Percentiles rank a stretch among this genome's conserved stretches.
These are phyloP conservation scores for Paraconiothyrium brasiliense DNA, from an alignment of 2,329 filamentous ascomycete genomes.

Conservation along the genomic window DNA sequence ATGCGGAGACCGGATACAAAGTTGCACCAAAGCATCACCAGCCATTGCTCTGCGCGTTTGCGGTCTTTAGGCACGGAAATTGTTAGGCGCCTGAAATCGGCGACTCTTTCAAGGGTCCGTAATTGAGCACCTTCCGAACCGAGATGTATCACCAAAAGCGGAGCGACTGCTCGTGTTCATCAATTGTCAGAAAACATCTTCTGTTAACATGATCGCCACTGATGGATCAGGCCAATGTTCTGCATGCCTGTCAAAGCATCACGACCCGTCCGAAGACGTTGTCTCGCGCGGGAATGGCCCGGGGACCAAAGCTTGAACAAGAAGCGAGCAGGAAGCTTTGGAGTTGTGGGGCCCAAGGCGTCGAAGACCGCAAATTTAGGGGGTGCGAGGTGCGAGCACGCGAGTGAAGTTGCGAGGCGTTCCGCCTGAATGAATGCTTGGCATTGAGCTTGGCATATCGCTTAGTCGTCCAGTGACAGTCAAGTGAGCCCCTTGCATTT, in stretches of 20 bases:
- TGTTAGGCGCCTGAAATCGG: conserved; percentile 6
- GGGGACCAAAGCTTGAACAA: neutral
- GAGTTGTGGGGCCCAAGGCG: neutral
- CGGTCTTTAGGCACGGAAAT: conserved; percentile 6
- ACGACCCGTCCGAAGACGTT: neutral
- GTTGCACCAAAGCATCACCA: neutral
- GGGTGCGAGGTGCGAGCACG: neutral
- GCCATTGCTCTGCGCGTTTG: neutral
- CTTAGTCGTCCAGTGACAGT: neutral
- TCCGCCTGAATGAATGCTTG: neutral
- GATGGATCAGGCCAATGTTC: neutral
- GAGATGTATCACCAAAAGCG: neutral
- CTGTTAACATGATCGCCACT: neutral
- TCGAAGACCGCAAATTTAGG: neutral
- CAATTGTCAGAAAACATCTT: neutral
- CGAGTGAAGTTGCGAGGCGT: neutral
- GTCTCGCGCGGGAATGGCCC: neutral
- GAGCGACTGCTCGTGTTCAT: neutral
- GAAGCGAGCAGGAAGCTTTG: neutral
- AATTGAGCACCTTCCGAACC: neutral
- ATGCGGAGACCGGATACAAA: neutral
- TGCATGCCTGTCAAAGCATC: neutral
- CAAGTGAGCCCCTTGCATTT: neutral
- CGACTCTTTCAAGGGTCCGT: neutral
- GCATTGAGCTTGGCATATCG: neutral